Conservation (phyloP, 345 rosid genomes). For the Trapa incisa region DNA sequence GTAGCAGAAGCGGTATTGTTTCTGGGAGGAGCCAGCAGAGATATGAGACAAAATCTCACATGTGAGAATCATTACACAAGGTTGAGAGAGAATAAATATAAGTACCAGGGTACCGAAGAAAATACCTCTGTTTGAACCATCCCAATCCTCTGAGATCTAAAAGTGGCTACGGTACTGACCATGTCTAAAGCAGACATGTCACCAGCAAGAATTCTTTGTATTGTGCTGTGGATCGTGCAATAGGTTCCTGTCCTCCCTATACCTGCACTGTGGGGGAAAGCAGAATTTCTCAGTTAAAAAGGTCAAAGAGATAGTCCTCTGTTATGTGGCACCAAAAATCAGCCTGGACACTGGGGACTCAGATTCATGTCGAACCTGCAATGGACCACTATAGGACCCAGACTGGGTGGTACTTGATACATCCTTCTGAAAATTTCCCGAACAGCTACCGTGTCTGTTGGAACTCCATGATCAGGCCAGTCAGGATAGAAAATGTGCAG, state of each 20-base stretch:
- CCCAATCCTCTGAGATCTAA: slow-evolving; percentile 79
- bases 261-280: slow-evolving; percentile 65
- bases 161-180: slow-evolving; percentile 43
- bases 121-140: slow-evolving; percentile 93
- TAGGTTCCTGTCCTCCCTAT: slow-evolving; percentile 96
- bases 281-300: slow-evolving; percentile 15
- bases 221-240: slow-evolving; percentile 80
- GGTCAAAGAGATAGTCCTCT: background rate
- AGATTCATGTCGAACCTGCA: slow-evolving; percentile 57
- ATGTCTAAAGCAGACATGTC: slow-evolving; percentile 78
- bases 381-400: slow-evolving; percentile 81
- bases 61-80: background rate
- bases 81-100: background rate
- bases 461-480: slow-evolving; percentile 99
- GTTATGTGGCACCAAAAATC: background rate
- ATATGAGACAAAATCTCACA: background rate
- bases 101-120: background rate
- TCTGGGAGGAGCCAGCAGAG: slow-evolving; percentile 23
- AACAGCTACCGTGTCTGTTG: slow-evolving; percentile 51
- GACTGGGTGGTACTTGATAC: slow-evolving; percentile 40
- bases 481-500: slow-evolving; percentile 82
- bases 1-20: slow-evolving; percentile 76
- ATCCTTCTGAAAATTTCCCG: slow-evolving; percentile 69
- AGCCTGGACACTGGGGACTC: background rate
- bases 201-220: slow-evolving; percentile 82